Evolutionary conservation across 306 rosid species (phyloP), one percentile per base, ranked within the genome.

Genomic region (Hippophae rhamnoides): DNA sequence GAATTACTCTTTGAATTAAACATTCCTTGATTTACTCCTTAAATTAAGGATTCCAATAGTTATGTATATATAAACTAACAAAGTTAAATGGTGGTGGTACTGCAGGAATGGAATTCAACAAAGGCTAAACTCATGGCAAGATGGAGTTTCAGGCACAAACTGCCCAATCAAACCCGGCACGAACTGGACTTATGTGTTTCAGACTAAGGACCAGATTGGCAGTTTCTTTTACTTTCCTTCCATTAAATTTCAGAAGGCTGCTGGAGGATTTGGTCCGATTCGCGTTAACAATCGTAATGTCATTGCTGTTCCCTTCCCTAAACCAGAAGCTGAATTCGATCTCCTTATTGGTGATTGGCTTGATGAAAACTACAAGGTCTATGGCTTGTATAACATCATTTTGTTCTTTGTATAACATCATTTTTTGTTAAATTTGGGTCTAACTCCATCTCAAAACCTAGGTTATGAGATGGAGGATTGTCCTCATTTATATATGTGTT

Each of bases 51-150:
- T n/a, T n/a, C n/a, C n/a, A n/a, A n/a, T n/a, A n/a, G n/a, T n/a
- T 18, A 18, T 18, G 23, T 18, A 18, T 18, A 18, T 18, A 18
- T 18, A 18, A 18, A 18, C 23, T 18, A 7, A 8, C 7, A 51
- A 10, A 45, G 57, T 40, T 40, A 48, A 40, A 50, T 25, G 40
- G 26, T 51, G 72, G 63, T 43, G 52, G 10, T 72, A 61, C 11
- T 63, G 63, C 63, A 92, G 96, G 96, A 86, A 92, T 84, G 95
- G 96, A 10, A 88, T 92, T 57, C 81, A 88, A 5, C 95, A 92
- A 73, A 82, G 90, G 78, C 72, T 78, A 52, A 74, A 88, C 71
- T 88, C 97, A 67, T 88, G 95, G 99, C 86, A 92, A 82, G 95
- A 92, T 80, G 95, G 99, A 45, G 96, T 92, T 25, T 84, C 95